Base-by-base conservation (phyloP, 2,329 filamentous ascomycete genomes). In the Phyllosticta citrichinensis region DNA sequence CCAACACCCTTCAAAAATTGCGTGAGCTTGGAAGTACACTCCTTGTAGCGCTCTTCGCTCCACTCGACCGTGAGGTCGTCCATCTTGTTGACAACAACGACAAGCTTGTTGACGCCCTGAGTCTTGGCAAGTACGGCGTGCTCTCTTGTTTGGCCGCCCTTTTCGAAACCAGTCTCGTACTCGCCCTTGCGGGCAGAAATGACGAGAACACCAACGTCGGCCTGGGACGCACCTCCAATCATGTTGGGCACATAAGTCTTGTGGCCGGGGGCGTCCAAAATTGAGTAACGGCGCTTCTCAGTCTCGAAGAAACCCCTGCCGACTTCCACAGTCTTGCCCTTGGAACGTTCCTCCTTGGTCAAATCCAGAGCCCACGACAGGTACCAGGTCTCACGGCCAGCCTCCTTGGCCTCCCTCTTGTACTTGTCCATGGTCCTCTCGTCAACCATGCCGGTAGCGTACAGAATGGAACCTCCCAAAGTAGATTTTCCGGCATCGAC, bases 31-130 rank as follows among this genome's bases (percentile, higher is more conserved):
- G 86, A 86, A 3, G 86, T 92, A 76, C 94, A 99, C 77, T 99
- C 94, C 70, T 90, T 87, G 79, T 91, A 99, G 61, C 94, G 87
- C 51, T 89, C 89, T 68, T 97, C 85, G 60, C 89, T 94, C 95
- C 95, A 99, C 71, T 96, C 85, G 57, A 99, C 95, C 2, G 94
- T 99, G 11, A 87, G 81, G 73, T 99, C 94, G 72, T 99, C 94
- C 95, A 99, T 99, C 82, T 99, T 99, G 84, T 99, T 99, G 73
- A 97, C 92, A 58, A 83, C 94, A 30, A 99, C 87, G 54, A 97
- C 81, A 61, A 99, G 83, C 79, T 97, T 97, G 82, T 96, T 96
- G 63, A 99, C 94, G 76, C 94, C 94, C 73, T 96, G 93, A 0
- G 95, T 99, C 79, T 97, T 96, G 67, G 95, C 95, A 72, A 99